Conservation (phyloP, 345 rosid genomes). For the Odontarrhena argentea region DNA sequence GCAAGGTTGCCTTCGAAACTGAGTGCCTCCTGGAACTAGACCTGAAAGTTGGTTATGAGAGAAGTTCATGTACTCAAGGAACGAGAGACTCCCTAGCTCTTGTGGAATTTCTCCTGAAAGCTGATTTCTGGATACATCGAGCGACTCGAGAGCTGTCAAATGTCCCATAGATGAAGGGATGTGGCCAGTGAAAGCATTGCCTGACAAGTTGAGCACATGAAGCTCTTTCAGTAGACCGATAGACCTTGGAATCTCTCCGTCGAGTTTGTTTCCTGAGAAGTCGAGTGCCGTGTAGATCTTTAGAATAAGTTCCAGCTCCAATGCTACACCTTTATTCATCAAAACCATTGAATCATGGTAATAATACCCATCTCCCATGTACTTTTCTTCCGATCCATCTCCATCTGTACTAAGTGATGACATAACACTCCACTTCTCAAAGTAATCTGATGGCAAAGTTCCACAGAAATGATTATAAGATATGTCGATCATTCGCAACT, state of each 20-base stretch:
- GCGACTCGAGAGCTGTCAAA: background rate
- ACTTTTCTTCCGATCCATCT: background rate
- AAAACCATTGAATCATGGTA: constrained; percentile 9
- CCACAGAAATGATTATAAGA: too few species aligned
- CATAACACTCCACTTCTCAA: constrained; percentile 6
- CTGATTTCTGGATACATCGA: constrained; percentile 19
- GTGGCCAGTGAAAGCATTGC: too few species aligned
- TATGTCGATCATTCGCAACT: too few species aligned
- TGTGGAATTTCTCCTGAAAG: constrained; percentile 33
- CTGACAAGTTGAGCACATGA: constrained; percentile 28
- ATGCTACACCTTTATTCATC: constrained; percentile 1
- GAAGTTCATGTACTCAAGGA: background rate
- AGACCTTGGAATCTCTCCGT: constrained; percentile 35
- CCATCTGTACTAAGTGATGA: too few species aligned
- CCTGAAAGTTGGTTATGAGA: constrained; percentile 20
- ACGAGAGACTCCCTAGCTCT: constrained; percentile 3
- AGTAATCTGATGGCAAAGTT: background rate
- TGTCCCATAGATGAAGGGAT: too few species aligned
- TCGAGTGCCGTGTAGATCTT: background rate
- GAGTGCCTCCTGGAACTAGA: constrained; percentile 29
- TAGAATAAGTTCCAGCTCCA: background rate
- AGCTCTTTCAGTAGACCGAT: constrained; percentile 34
- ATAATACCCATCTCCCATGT: constrained; percentile 3
- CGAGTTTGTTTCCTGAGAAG: constrained; percentile 27
- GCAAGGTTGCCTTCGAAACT: constrained; percentile 14